These are phyloP conservation scores for Suhomyces kilbournensis DNA, from an alignment of 805 yeast species.

Conservation along the genomic window DNA sequence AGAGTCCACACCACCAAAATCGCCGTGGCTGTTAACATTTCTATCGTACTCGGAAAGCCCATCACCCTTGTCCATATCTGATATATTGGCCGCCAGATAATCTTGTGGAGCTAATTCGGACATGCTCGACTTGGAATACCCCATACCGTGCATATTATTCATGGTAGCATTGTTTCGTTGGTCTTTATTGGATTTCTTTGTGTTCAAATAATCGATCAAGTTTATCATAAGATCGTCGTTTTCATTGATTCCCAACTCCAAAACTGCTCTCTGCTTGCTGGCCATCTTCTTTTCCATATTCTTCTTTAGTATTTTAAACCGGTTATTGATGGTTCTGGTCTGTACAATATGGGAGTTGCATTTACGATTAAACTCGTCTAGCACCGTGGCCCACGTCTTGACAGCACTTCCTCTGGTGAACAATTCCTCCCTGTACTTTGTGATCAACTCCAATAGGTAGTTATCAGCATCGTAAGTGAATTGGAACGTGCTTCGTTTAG, in stretches of 20 bases:
- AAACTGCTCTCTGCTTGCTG: slow-evolving; percentile 7
- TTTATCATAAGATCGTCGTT: slow-evolving; percentile 20
- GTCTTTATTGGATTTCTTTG: slow-evolving; percentile 3
- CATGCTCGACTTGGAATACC: neutral
- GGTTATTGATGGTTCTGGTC: slow-evolving; percentile 23
- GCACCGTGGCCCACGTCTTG: slow-evolving; percentile 25
- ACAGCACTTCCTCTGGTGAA: slow-evolving; percentile 26
- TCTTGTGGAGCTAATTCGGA: neutral
- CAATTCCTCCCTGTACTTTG: slow-evolving; percentile 17
- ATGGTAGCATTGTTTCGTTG: neutral
- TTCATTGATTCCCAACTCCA: slow-evolving; percentile 22
- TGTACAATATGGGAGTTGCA: slow-evolving; percentile 19
- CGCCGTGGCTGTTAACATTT: neutral
- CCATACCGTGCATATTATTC: neutral
- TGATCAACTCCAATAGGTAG: slow-evolving; percentile 16
- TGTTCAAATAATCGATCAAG: slow-evolving; percentile 12
- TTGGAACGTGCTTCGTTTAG: slow-evolving; percentile 14
- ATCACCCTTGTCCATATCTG: neutral
- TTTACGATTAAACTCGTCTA: slow-evolving; percentile 18
- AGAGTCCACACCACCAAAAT: neutral
- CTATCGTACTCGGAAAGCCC: neutral
- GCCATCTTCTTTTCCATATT: slow-evolving; percentile 18
- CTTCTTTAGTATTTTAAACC: slow-evolving; percentile 19
- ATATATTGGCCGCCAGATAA: neutral
- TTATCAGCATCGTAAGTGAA: slow-evolving; percentile 27